A percentile compares a stretch with the other conserved stretches of the same genome.
These are phyloP conservation scores for Ambrosiella beaveri DNA, from an alignment of 2,329 filamentous ascomycete genomes.

Conservation along the genomic window DNA sequence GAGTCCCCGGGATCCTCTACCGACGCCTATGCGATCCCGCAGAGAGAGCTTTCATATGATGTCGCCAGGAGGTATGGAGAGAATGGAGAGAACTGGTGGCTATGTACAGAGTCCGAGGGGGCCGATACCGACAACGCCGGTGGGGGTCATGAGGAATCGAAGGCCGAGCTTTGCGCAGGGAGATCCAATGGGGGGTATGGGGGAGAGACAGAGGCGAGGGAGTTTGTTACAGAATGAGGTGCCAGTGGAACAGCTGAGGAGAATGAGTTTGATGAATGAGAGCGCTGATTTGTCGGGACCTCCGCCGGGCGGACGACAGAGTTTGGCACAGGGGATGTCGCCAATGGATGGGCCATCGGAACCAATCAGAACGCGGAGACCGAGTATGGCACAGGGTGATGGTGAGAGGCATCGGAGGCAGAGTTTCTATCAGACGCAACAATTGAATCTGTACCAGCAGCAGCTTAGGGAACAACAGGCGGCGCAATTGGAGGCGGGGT, in stretches of 20 bases:
- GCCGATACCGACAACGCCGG: too few species aligned
- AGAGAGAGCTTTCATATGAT: not conserved
- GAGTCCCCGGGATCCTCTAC: not conserved
- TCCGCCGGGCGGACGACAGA: not conserved
- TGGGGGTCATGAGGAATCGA: too few species aligned
- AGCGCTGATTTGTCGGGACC: too few species aligned
- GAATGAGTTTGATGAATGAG: too few species aligned
- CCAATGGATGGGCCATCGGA: not conserved
- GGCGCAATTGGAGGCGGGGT: not conserved
- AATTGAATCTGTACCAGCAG: constrained; percentile 3
- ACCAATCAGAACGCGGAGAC: not conserved
- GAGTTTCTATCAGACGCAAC: constrained; percentile 5
- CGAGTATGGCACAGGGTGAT: not conserved
- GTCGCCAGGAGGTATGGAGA: not conserved
- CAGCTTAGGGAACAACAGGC: constrained; percentile 3
- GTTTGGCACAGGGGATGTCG: not conserved
- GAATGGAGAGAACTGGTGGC: too few species aligned
- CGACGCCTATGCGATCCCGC: not conserved
- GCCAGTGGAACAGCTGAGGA: too few species aligned
- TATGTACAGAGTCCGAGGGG: not conserved
- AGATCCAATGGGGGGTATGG: not conserved
- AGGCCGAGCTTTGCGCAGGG: too few species aligned
- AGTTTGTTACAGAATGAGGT: not conserved
- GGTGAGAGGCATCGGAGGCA: not conserved
- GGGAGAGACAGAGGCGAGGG: not conserved